Base-by-base conservation (phyloP, 2,329 filamentous ascomycete genomes). In the Penicillium sp. region DNA sequence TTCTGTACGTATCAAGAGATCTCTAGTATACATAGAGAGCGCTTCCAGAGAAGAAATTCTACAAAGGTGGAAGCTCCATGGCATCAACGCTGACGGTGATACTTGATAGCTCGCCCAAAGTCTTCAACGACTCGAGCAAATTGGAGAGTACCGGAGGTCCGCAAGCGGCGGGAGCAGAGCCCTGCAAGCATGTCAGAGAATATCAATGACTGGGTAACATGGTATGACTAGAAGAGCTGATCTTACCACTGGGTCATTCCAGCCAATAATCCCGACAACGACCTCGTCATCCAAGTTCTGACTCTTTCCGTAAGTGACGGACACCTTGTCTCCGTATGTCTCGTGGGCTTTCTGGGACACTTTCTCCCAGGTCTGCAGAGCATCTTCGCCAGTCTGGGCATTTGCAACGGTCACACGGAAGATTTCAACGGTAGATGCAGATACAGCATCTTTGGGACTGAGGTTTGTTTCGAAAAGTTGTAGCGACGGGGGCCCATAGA, bases 391-490 rank as follows among this genome's bases (percentile, higher is more conserved):
- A 37, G 41, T n/a, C 8, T 52, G 17, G 6, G 54, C 1, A 20
- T 17, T 34, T 8, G 34, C 28, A n/a, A 62, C 20, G 8, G 7
- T 41, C 10, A 60, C 15, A 6, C 54, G 60, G 34, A 57, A 38
- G 39, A 60, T 60, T 14, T 62, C 60, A 39, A 62, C 41, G 5
- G 51, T 34, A 7, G 51, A 38, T 11, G 54, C 41, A 4, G 50
- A 35, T 11, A 54, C 54, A 1, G 51, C 43, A 17, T 62, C 50
- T 41, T n/a, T 39, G 2, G 60, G 57, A 7, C 57, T 43, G 38
- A 14, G 11, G 10, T 57, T 52, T 1, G 57, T 62, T 17, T 60
- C 45, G 17, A 57, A 62, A 8, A 62, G 35, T 31, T 62, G 60
- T 14, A 57, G 38, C 10, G 20, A 49, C 6, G 60, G 50, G 2